phyloP scores from a whole-genome alignment of 2,329 filamentous ascomycete genomes.

The Aspergillus sp. region DNA sequence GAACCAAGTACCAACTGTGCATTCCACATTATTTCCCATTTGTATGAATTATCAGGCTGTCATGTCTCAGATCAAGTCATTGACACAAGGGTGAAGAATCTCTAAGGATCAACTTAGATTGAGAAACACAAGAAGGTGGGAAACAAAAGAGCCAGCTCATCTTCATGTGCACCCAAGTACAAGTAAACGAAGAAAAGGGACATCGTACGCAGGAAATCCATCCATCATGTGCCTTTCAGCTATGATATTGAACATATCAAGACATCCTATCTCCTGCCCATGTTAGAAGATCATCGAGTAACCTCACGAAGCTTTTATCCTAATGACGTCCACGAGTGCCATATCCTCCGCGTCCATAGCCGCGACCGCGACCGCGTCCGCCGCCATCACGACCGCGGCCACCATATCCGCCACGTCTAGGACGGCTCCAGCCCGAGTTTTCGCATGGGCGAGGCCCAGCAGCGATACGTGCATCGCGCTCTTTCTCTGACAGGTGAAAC shows the following conservation, averaged over 20 bases:
- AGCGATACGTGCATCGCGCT: constrained; percentile 64
- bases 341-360: constrained; percentile 3
- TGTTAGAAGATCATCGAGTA: background rate
- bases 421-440: constrained; percentile 14
- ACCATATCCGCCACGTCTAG: constrained; percentile 27
- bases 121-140: background rate
- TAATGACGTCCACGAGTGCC: background rate
- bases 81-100: background rate
- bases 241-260: background rate
- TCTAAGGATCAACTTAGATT: background rate
- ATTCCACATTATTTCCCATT: background rate
- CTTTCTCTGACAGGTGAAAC: constrained; percentile 73
- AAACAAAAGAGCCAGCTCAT: background rate
- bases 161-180: background rate
- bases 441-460: constrained; percentile 57
- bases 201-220: background rate
- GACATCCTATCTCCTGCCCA: background rate
- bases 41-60: background rate
- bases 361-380: constrained; percentile 25
- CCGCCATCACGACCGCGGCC: constrained; percentile 29
- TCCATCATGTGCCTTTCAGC: background rate
- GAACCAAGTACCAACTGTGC: background rate
- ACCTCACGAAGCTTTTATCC: background rate
- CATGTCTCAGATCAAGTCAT: background rate
- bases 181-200: background rate